phyloP scores from a whole-genome alignment of 176 grass and related monocot species.

The Ensete ventricosum region DNA sequence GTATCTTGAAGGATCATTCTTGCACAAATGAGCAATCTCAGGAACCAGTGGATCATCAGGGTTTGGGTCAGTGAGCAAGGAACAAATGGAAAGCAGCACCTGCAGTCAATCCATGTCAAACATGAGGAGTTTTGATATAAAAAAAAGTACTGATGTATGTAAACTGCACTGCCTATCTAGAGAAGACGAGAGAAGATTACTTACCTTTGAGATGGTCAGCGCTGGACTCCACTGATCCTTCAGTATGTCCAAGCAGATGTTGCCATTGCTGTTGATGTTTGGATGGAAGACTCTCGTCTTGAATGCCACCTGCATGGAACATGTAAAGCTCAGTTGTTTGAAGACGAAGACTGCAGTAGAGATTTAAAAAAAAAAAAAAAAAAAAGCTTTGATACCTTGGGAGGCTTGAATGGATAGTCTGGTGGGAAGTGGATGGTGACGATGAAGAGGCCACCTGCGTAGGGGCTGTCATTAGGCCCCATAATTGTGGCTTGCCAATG shows the following conservation, averaged over 20 bases:
- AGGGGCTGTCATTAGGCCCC: slow-evolving; percentile 14
- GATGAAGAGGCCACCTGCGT: slow-evolving; percentile 11
- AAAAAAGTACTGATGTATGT: neutral
- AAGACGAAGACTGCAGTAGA: slow-evolving; percentile 42
- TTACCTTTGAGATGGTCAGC: slow-evolving; percentile 12
- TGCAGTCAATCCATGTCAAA: slow-evolving; percentile 5
- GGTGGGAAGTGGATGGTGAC: slow-evolving; percentile 15
- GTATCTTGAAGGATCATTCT: slow-evolving; percentile 49
- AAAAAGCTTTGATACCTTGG: slow-evolving; percentile 17
- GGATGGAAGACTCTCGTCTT: slow-evolving; percentile 15
- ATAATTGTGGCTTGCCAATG: slow-evolving; percentile 72
- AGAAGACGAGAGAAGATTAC: slow-evolving; percentile 41
- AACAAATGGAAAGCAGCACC: slow-evolving; percentile 73
- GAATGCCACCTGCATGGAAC: slow-evolving; percentile 31
- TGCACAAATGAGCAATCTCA: slow-evolving; percentile 92
- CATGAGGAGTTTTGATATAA: neutral
- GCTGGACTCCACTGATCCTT: slow-evolving; percentile 20
- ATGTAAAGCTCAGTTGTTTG: slow-evolving; percentile 50
- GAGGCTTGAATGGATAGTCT: slow-evolving; percentile 16
- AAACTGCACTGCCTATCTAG: neutral
- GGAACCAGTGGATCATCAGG: slow-evolving; percentile 72
- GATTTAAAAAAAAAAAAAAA: too few relatives aligned
- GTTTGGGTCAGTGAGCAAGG: slow-evolving; percentile 72
- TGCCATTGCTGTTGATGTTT: slow-evolving; percentile 18
- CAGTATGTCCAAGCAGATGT: slow-evolving; percentile 16